phyloP scores from a whole-genome alignment of 768 basidiomycete species.

The Suillus spraguei region DNA sequence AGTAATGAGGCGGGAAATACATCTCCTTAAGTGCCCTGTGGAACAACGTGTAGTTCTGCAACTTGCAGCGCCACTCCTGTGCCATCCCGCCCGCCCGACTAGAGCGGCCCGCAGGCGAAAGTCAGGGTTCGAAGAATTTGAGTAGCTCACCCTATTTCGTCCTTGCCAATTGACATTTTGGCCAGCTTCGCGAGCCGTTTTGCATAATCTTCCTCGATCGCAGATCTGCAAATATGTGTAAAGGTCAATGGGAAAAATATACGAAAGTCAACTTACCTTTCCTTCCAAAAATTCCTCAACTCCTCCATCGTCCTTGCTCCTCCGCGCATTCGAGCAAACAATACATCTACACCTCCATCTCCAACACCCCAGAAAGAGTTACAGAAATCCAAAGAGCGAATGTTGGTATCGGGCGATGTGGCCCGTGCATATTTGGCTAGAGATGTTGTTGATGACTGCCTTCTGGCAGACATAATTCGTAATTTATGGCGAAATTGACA shows the following conservation, averaged over 20 bases:
- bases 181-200: constrained; percentile 81
- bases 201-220: constrained; percentile 95
- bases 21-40: background rate
- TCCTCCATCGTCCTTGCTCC: constrained; percentile 89
- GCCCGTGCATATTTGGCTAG: constrained; percentile 68
- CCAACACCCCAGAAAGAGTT: constrained; percentile 94
- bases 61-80: constrained; percentile 2
- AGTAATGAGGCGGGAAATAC: constrained; percentile 5
- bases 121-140: constrained; percentile 7
- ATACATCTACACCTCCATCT: constrained; percentile 88
- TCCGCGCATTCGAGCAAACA: constrained; percentile 88
- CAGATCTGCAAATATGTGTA: constrained; percentile 52
- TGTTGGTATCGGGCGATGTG: constrained; percentile 44
- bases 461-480: constrained; percentile 64
- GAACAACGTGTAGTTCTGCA: constrained; percentile 9
- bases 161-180: constrained; percentile 74
- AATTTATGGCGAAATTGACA: constrained; percentile 19
- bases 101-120: constrained; percentile 7
- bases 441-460: constrained; percentile 83
- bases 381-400: constrained; percentile 82
- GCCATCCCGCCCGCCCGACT: constrained; percentile 6
- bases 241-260: constrained; percentile 8
- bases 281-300: constrained; percentile 86
- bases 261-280: constrained; percentile 61
- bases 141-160: constrained; percentile 87